phyloP scores from a whole-genome alignment of 2,329 filamentous ascomycete genomes.

The Gnomoniopsis sp. region DNA sequence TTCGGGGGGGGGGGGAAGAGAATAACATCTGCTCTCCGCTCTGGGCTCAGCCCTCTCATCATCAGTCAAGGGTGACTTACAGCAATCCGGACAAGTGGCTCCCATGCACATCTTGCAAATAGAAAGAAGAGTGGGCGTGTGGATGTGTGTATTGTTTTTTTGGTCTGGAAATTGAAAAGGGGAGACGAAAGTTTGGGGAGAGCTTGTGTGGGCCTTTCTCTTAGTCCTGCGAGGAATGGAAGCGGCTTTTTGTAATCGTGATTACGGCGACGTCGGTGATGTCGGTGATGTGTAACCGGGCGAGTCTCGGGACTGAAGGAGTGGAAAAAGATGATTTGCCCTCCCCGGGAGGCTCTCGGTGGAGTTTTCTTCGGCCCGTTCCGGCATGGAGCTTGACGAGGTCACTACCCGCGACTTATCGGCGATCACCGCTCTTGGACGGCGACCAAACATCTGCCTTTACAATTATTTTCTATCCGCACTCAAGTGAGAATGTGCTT shows the following conservation, averaged over 20 bases:
- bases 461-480: too few relatives aligned
- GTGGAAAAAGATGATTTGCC: background rate
- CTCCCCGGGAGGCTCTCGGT: background rate
- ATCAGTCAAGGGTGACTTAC: too few relatives aligned
- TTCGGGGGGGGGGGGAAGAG: background rate
- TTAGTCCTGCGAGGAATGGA: too few relatives aligned
- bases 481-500: too few relatives aligned
- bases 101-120: conserved; percentile 36
- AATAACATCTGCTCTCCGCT: too few relatives aligned
- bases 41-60: too few relatives aligned
- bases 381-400: background rate
- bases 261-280: background rate
- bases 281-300: background rate
- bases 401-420: too few relatives aligned
- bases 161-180: too few relatives aligned
- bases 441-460: background rate
- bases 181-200: too few relatives aligned
- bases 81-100: conserved; percentile 38
- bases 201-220: too few relatives aligned
- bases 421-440: background rate
- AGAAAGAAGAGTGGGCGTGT: background rate
- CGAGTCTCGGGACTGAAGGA: background rate
- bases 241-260: background rate
- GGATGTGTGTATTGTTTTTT: background rate
- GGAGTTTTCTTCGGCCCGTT: background rate